phyloP scores from a whole-genome alignment of 208 protist species.

The Trypanosoma brucei region DNA sequence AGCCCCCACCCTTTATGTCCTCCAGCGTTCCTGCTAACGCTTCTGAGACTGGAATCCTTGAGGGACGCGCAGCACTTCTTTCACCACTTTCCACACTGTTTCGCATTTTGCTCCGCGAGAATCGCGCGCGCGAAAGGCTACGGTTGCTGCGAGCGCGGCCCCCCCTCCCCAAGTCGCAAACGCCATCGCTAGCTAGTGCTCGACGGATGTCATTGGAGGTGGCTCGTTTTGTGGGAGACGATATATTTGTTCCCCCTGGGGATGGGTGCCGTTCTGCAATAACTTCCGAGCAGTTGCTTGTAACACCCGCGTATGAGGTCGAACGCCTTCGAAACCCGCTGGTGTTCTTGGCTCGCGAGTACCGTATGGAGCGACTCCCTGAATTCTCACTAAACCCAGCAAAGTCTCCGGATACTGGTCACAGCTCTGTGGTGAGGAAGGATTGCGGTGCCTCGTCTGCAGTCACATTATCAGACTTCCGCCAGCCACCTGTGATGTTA shows the following conservation, averaged over 20 bases:
- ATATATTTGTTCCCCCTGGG: background rate
- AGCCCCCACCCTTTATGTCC: background rate
- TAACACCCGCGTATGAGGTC: slow-evolving; percentile 12
- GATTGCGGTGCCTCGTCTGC: slow-evolving; percentile 11
- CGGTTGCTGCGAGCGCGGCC: slow-evolving; percentile 5
- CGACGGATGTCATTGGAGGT: slow-evolving; percentile 10
- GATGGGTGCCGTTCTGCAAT: background rate
- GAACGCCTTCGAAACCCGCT: slow-evolving; percentile 31
- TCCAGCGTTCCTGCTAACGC: too few species aligned
- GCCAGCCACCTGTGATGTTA: slow-evolving; percentile 32
- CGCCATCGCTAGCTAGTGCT: background rate
- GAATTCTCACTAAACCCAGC: slow-evolving; percentile 38
- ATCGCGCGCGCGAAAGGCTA: slow-evolving; percentile 15
- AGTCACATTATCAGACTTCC: slow-evolving; percentile 31
- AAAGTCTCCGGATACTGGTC: slow-evolving; percentile 20
- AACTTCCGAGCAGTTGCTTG: slow-evolving; percentile 15
- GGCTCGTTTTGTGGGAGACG: slow-evolving; percentile 10
- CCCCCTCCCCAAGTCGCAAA: background rate
- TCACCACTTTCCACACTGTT: slow-evolving; percentile 19
- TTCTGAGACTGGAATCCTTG: slow-evolving; percentile 11
- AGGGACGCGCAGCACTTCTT: slow-evolving; percentile 19
- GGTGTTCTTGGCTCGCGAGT: slow-evolving; percentile 30
- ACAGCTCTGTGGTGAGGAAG: slow-evolving; percentile 14
- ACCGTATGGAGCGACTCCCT: slow-evolving; percentile 29
- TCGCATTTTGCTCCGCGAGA: slow-evolving; percentile 22